Base-by-base conservation (phyloP, 371 early-diverging fungal species). In the Vairimorpha necatrix region DNA sequence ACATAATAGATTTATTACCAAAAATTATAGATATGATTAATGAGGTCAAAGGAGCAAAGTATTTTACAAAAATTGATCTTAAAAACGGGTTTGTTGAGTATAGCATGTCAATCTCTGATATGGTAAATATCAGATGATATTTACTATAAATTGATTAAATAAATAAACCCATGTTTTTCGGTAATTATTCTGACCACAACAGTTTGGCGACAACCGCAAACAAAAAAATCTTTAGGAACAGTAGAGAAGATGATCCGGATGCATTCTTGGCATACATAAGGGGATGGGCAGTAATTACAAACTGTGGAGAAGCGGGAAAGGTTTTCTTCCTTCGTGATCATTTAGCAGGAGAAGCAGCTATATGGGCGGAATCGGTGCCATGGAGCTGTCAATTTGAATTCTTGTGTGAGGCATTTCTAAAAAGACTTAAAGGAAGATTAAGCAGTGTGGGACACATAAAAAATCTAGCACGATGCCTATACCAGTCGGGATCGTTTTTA, bases 231-330 rank as follows among this genome's bases (percentile, higher is more conserved):
- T 30, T 60, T 60, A 60, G 60, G 32, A 60, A 60, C 26, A 60
- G 34, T 26, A 60, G 60, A n/a, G n/a, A n/a, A n/a, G 60, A 60
- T 13, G 60, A 60, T 30, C 13, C 60, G 7, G 60, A 60, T 33
- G 60, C 60, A 14, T 60, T 60, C 32, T 6, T 60, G 20, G 6
- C 60, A 33, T 26, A 60, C 32, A n/a, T 60, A 22, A 26, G 26
- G 26, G 60, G 60, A 11, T 60, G 60, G 60, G 60, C n/a, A 3
- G 32, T 11, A 14, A 33, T 26, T 11, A 60, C 18, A 18, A 60
- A 60, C 32, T 11, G 7, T 60, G 22, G 26, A 3, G 60, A 60
- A 22, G 60, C 26, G 16, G 28, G 22, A 60, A 60, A 16, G 42
- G 22, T 3, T 9, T 60, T 60, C 22, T 60, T 60, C 22, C 16